Base-by-base conservation (phyloP, 2,329 filamentous ascomycete species). In the Pestalotiopsis sp. region DNA sequence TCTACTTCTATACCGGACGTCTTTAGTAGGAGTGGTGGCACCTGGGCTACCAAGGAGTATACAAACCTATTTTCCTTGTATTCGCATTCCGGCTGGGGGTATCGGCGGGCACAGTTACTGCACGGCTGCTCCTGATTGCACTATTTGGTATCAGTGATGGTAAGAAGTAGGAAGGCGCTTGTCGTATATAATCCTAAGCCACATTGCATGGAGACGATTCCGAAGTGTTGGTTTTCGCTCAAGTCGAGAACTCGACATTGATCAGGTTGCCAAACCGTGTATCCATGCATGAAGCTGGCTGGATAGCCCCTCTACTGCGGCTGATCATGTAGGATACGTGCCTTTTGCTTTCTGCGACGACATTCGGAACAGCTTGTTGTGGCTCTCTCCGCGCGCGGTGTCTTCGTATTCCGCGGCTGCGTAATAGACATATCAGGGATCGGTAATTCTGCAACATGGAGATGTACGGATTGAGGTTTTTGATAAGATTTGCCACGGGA, bases 61-160 rank as follows among this genome's bases (percentile, higher is more conserved):
- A 60, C 49, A 17, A n/a, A 41, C 65, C 49, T 67, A 12, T 59
- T 60, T 67, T 67, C 66, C 23, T 38, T 67, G 41, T 67, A 67
- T 52, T 67, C 66, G 49, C 66, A 67, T 9, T 27, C n/a, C 13
- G 66, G 66, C 31, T 60, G 66, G 7, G 66, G 66, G 25, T 45
- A 67, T 9, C 66, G 66, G 12, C 66, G 66, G 52, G 66, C 66
- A 62, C 66, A 67, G 20, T 67, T 61, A 27, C 57, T 62, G 31
- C 66, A 67, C 20, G 66, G 66, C 6, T 67, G 66, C 17, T 13
- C 66, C 14, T 61, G 56, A 57, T 67, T 67, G 25, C 66, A 67
- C 66, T 67, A 25, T 49, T 14, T 14, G n/a, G 17, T 25, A 62
- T 61, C 41, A 67, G 56, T 11, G n/a, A 66, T 57, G 25, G 23